Conservation (phyloP, 2,329 filamentous ascomycete species). For the Alternaria alternata region DNA sequence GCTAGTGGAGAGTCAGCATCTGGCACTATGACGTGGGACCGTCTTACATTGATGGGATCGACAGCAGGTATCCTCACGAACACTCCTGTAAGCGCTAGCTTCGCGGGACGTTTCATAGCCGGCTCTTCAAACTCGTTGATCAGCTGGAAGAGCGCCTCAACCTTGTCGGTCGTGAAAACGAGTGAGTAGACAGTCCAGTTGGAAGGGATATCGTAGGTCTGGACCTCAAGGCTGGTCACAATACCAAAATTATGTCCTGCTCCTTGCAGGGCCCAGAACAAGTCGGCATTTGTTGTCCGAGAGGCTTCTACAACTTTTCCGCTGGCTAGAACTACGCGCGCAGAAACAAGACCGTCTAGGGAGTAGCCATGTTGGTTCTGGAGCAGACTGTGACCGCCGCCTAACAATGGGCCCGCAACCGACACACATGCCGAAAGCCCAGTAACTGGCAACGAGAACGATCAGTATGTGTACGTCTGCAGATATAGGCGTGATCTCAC, state of each 20-base stretch:
- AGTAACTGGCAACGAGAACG: constrained; percentile 14
- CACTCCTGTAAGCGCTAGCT: constrained; percentile 22
- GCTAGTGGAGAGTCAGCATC: constrained; percentile 9
- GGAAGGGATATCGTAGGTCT: constrained; percentile 23
- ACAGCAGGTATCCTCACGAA: constrained; percentile 19
- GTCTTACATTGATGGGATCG: constrained; percentile 25
- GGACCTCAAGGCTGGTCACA: constrained; percentile 47
- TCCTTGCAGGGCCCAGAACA: constrained; percentile 53
- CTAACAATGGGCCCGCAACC: constrained; percentile 64
- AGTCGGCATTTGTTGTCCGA: constrained; percentile 37
- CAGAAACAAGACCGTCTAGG: constrained; percentile 46
- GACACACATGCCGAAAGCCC: constrained; percentile 48
- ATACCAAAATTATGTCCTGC: constrained; percentile 53
- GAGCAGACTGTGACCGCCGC: constrained; percentile 65
- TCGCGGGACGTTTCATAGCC: constrained; percentile 2
- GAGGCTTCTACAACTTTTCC: constrained; percentile 44
- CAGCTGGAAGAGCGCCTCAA: constrained; percentile 44
- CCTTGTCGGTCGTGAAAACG: constrained; percentile 26
- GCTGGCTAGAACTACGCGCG: constrained; percentile 36
- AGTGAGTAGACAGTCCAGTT: constrained; percentile 23
- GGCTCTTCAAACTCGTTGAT: constrained; percentile 34
- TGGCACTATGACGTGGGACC: background rate
- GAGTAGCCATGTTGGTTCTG: constrained; percentile 52
- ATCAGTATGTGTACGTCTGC: background rate
- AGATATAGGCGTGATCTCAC: constrained; percentile 21